These are phyloP conservation scores for Crithidia brevicula DNA, from an alignment of 208 protist species.

Conservation along the genomic window DNA sequence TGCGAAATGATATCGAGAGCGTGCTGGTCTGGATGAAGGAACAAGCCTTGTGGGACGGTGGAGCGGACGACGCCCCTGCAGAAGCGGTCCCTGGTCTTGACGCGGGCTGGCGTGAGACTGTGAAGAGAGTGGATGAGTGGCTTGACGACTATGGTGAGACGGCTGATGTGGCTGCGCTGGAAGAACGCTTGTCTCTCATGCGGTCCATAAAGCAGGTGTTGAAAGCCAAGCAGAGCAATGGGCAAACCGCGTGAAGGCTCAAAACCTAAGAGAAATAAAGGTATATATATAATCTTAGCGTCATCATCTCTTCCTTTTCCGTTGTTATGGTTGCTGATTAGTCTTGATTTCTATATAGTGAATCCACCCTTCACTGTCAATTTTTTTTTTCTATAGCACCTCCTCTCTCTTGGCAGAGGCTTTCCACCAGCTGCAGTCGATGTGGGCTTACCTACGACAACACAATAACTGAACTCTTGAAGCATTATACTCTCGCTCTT, in stretches of 20 bases:
- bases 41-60: constrained; percentile 39
- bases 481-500: too few species aligned
- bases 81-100: background rate
- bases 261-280: background rate
- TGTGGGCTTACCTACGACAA: too few species aligned
- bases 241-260: too few species aligned
- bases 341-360: too few species aligned
- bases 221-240: background rate
- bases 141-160: constrained; percentile 55
- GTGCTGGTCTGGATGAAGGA: constrained; percentile 58
- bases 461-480: too few species aligned
- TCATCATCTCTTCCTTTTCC: too few species aligned
- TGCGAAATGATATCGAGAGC: constrained; percentile 75
- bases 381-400: too few species aligned
- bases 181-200: constrained; percentile 13
- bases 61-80: background rate
- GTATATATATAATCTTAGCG: too few species aligned
- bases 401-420: too few species aligned
- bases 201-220: constrained; percentile 6
- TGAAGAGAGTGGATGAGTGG: constrained; percentile 52
- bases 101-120: constrained; percentile 38
- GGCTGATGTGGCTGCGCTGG: constrained; percentile 42
- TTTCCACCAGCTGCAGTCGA: too few species aligned
- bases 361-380: background rate
- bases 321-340: too few species aligned